Evolutionary conservation across 2,329 filamentous ascomycete species (phyloP).

Genomic region (Colletotrichum melonis): DNA sequence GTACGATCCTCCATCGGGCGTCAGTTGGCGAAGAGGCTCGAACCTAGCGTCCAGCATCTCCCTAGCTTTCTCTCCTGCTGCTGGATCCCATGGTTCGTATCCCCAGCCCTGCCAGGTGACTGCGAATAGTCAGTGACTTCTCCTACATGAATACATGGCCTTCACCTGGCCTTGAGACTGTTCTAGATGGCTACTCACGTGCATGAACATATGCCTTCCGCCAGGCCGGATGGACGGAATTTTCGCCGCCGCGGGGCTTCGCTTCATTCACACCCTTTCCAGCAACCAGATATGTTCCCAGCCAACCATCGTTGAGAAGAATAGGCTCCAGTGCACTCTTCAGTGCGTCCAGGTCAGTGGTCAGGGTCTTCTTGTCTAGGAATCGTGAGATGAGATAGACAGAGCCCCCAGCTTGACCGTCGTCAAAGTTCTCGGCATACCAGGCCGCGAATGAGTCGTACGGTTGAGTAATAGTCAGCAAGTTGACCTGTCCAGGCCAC

Average conservation of each 20-base stretch:
- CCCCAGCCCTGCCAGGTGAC: not conserved
- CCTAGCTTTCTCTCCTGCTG: constrained; percentile 42
- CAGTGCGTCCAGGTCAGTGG: constrained; percentile 46
- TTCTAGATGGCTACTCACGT: constrained; percentile 45
- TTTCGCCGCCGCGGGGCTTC: constrained; percentile 57
- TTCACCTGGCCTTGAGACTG: not conserved
- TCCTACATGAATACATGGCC: too few species aligned
- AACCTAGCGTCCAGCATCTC: constrained; percentile 41
- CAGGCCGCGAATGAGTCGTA: constrained; percentile 49
- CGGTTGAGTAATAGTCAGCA: constrained; percentile 33
- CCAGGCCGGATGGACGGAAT: constrained; percentile 62
- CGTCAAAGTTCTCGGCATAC: constrained; percentile 51
- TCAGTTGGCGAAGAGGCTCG: constrained; percentile 45
- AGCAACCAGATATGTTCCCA: constrained; percentile 54
- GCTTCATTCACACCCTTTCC: constrained; percentile 58
- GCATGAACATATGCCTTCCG: constrained; percentile 51
- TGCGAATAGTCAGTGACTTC: not conserved
- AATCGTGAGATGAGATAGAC: constrained; percentile 56
- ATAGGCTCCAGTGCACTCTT: constrained; percentile 51
- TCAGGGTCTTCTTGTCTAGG: constrained; percentile 50
- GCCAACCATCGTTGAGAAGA: constrained; percentile 39
- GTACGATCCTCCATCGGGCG: constrained; percentile 31
- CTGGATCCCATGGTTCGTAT: constrained; percentile 47
- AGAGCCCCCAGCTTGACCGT: constrained; percentile 44
- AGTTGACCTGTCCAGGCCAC: constrained; percentile 44